Conservation (phyloP, 2,329 filamentous ascomycete species). For the Niveomyces coronatus region DNA sequence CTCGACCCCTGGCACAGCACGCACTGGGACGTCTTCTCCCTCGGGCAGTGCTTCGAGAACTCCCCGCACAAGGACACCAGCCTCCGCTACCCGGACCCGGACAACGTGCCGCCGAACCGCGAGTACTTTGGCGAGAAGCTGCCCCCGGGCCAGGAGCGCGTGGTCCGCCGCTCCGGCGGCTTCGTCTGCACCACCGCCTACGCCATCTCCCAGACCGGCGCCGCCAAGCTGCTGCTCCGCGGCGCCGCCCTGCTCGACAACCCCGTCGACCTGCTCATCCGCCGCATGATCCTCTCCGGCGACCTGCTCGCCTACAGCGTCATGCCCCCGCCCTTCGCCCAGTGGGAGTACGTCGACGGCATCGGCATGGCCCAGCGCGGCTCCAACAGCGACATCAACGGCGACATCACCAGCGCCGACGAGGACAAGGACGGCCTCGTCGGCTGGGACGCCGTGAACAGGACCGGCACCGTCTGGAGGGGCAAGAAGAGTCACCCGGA, state of each 20-base stretch:
- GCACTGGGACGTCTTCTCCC: conserved; percentile 9
- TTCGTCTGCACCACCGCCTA: conserved; percentile 19
- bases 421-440: conserved; percentile 7
- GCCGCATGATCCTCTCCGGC: conserved; percentile 12
- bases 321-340: conserved; percentile 16
- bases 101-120: conserved; percentile 9
- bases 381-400: conserved; percentile 16
- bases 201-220: conserved; percentile 18
- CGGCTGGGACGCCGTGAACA: conserved; percentile 4
- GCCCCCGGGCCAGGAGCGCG: conserved; percentile 15
- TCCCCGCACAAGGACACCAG: conserved; percentile 3
- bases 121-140: conserved; percentile 14
- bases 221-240: conserved; percentile 17
- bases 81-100: conserved; percentile 12
- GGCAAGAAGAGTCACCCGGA: background rate
- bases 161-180: conserved; percentile 15
- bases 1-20: conserved; percentile 9
- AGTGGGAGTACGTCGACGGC: conserved; percentile 16
- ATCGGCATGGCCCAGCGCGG: conserved; percentile 16
- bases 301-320: conserved; percentile 17
- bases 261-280: conserved; percentile 18
- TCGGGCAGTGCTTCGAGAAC: conserved; percentile 9
- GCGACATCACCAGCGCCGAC: conserved; percentile 14
- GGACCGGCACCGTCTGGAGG: conserved; percentile 7
- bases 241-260: conserved; percentile 16